Conservation (phyloP, 257 asterid genomes). For the Lantana camara region DNA sequence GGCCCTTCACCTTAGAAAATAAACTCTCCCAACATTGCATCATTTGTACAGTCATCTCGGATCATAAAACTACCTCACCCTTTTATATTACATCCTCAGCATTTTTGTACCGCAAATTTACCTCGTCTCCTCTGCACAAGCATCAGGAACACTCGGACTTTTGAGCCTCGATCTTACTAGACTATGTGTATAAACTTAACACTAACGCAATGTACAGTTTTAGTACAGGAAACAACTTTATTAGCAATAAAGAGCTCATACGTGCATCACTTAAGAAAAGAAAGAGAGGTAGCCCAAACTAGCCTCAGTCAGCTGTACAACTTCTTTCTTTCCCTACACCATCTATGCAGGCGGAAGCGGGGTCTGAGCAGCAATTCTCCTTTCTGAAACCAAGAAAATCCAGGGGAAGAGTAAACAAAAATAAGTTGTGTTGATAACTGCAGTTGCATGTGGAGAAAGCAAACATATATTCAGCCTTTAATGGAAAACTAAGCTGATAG, state of each 20-base stretch:
- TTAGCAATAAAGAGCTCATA: conserved; percentile 38
- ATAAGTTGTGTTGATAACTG: no score
- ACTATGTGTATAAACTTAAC: conserved; percentile 38
- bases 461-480: no score
- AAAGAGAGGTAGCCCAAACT: conserved; percentile 44
- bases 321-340: conserved; percentile 40
- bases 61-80: conserved; percentile 33
- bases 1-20: conserved; percentile 35
- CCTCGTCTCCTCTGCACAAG: conserved; percentile 31
- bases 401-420: no score
- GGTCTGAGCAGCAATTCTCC: conserved; percentile 59
- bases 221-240: conserved; percentile 40
- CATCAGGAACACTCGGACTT: no score
- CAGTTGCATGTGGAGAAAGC: no score
- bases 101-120: conserved; percentile 23
- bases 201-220: conserved; percentile 48
- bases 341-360: conserved; percentile 36
- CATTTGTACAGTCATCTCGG: conserved; percentile 41
- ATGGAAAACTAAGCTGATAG: no score
- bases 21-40: conserved; percentile 38
- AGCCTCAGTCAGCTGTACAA: conserved; percentile 77
- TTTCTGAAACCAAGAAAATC: conserved; percentile 40
- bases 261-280: conserved; percentile 22
- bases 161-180: conserved; percentile 41
- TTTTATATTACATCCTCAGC: conserved; percentile 44